A percentile compares a stretch with the other conserved stretches of the same genome.
phyloP scores from a whole-genome alignment of 1,139 yeast species.

The Hyphopichia pseudoburtonii region DNA sequence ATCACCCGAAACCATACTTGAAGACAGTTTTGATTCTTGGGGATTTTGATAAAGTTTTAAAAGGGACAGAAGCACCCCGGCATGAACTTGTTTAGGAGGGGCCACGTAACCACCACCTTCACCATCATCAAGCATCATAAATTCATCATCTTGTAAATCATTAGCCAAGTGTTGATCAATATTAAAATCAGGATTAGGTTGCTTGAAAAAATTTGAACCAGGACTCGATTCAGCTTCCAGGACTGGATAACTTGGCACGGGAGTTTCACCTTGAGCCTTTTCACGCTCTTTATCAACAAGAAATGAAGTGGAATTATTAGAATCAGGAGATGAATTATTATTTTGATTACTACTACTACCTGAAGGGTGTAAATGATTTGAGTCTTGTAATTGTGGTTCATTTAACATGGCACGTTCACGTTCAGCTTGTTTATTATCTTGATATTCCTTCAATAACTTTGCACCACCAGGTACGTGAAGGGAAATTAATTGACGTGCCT shows the following conservation, averaged over 20 bases:
- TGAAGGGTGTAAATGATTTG: too few species aligned
- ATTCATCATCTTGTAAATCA: slow-evolving; percentile 33
- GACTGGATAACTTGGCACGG: slow-evolving; percentile 1
- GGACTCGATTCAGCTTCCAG: slow-evolving; percentile 2
- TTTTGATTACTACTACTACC: too few species aligned
- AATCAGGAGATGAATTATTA: neutral
- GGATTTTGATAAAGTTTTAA: slow-evolving; percentile 23
- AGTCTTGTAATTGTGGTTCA: neutral
- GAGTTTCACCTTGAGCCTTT: neutral
- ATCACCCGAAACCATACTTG: slow-evolving; percentile 10
- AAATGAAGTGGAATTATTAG: neutral
- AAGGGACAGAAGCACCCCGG: slow-evolving; percentile 21
- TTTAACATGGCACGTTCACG: neutral
- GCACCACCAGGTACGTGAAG: slow-evolving; percentile 33
- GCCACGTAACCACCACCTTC: slow-evolving; percentile 54
- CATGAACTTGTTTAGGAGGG: slow-evolving; percentile 29
- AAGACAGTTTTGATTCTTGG: slow-evolving; percentile 13
- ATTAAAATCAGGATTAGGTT: slow-evolving; percentile 49
- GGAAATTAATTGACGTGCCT: slow-evolving; percentile 40
- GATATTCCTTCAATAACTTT: neutral
- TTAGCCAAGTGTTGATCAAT: slow-evolving; percentile 31
- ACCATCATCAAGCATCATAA: slow-evolving; percentile 35
- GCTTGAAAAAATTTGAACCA: slow-evolving; percentile 24
- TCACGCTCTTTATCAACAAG: neutral
- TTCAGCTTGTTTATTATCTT: neutral